Evolutionary conservation across 768 basidiomycete species (phyloP).

Genomic region (Tremella yokohamensis): DNA sequence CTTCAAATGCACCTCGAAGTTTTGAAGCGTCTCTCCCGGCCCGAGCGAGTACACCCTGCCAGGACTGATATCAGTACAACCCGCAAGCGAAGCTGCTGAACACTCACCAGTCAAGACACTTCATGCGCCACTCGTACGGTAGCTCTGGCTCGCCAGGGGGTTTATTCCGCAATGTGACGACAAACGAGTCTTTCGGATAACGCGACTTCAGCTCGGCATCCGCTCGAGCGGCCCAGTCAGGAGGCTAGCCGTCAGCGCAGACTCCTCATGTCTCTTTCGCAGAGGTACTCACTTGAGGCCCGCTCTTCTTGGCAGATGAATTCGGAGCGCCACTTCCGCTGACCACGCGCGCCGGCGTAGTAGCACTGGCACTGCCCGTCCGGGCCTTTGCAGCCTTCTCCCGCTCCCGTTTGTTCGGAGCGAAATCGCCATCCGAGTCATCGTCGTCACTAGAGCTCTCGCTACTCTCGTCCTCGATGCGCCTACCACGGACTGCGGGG

Average conservation of each 20-base stretch:
- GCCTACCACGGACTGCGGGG: too few relatives aligned
- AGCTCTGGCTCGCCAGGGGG: constrained; percentile 56
- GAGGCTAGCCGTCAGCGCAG: constrained; percentile 53
- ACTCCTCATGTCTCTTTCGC: neutral
- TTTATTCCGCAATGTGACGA: constrained; percentile 63
- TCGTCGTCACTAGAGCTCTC: too few relatives aligned
- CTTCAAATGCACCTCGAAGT: constrained; percentile 84
- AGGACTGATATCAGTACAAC: constrained; percentile 21
- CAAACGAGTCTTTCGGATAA: constrained; percentile 80
- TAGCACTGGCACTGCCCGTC: too few relatives aligned
- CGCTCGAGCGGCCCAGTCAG: constrained; percentile 69
- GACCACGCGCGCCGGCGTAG: too few relatives aligned
- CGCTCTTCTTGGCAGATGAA: too few relatives aligned
- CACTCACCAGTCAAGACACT: constrained; percentile 86
- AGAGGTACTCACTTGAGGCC: neutral
- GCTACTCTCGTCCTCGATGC: too few relatives aligned
- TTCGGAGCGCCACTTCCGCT: too few relatives aligned
- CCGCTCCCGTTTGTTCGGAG: too few relatives aligned
- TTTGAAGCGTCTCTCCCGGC: constrained; percentile 75
- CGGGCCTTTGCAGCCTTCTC: too few relatives aligned
- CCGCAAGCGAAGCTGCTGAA: neutral
- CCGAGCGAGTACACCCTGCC: constrained; percentile 82
- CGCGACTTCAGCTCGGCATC: constrained; percentile 64
- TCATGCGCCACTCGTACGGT: constrained; percentile 81
- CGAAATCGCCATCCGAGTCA: too few relatives aligned